phyloP scores from a whole-genome alignment of 2,329 filamentous ascomycete genomes.

The Nigrospora oryzae region DNA sequence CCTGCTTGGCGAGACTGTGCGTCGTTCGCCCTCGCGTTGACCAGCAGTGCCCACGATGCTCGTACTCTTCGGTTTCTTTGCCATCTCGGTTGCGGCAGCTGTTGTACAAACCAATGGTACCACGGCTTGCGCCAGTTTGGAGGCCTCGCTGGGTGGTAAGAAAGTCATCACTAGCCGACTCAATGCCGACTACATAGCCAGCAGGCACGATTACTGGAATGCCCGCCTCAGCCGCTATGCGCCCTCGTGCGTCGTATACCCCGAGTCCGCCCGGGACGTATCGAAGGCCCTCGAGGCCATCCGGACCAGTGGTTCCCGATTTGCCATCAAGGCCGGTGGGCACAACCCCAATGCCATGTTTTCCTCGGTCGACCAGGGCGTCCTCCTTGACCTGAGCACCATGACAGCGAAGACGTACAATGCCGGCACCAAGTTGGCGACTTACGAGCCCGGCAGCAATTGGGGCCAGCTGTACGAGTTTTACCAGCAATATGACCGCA shows the following conservation, averaged over 20 bases:
- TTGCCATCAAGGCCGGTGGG: slow-evolving; percentile 17
- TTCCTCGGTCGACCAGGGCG: slow-evolving; percentile 15
- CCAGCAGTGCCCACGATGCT: no score
- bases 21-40: no score
- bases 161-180: slow-evolving; percentile 8
- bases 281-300: slow-evolving; percentile 15
- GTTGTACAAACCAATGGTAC: no score
- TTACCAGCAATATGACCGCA: slow-evolving; percentile 10
- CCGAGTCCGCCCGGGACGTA: slow-evolving; percentile 15
- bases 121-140: no score
- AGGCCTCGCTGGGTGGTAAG: neutral
- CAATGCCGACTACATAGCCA: slow-evolving; percentile 8
- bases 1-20: no score
- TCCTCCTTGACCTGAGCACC: slow-evolving; percentile 13
- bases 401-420: slow-evolving; percentile 17
- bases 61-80: no score
- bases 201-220: slow-evolving; percentile 17
- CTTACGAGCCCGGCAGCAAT: slow-evolving; percentile 14
- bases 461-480: slow-evolving; percentile 15
- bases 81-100: no score
- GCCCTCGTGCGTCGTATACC: slow-evolving; percentile 17
- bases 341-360: slow-evolving; percentile 18
- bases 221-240: slow-evolving; percentile 13
- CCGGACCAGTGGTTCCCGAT: slow-evolving; percentile 9
- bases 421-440: slow-evolving; percentile 12